Evolutionary conservation across 2,329 filamentous ascomycete genomes (phyloP).

Genomic region (Hypoxylon sp.): DNA sequence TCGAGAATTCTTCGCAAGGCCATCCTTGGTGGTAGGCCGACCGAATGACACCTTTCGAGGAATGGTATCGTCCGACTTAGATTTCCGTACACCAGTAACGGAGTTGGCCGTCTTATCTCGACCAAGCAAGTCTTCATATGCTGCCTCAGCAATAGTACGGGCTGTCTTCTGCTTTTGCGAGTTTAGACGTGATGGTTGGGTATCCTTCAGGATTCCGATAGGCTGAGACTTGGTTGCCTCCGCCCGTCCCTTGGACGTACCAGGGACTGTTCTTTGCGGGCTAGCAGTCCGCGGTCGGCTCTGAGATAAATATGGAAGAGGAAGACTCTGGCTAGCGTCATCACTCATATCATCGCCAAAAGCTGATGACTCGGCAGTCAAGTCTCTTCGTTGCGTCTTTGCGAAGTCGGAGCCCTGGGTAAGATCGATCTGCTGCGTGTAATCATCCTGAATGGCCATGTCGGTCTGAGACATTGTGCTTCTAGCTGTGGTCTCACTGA

Average conservation of each 20-base stretch:
- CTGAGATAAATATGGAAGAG: constrained; percentile 48
- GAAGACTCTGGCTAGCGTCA: constrained; percentile 51
- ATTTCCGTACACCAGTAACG: constrained; percentile 22
- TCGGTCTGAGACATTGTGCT: constrained; percentile 54
- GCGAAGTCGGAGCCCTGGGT: constrained; percentile 55
- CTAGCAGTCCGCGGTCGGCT: constrained; percentile 39
- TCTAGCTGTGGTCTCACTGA: constrained; percentile 56
- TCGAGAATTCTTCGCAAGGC: constrained; percentile 21
- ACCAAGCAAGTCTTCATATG: constrained; percentile 37
- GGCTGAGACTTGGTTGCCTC: constrained; percentile 45
- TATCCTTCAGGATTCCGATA: constrained; percentile 57
- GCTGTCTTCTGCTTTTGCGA: constrained; percentile 34
- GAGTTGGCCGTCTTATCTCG: constrained; percentile 26
- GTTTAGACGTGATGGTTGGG: constrained; percentile 49
- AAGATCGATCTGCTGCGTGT: constrained; percentile 56
- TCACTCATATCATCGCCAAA: constrained; percentile 47
- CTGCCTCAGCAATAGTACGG: constrained; percentile 9
- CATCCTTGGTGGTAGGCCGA: constrained; percentile 17
- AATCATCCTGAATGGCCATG: constrained; percentile 57
- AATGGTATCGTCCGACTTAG: constrained; percentile 35
- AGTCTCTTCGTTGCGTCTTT: constrained; percentile 47
- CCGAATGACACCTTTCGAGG: constrained; percentile 40
- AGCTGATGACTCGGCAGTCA: constrained; percentile 42
- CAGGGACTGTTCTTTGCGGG: constrained; percentile 42
- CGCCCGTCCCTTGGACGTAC: constrained; percentile 38